Evolutionary conservation across 345 rosid species (phyloP).

Genomic region (Citrus cavaleriei): DNA sequence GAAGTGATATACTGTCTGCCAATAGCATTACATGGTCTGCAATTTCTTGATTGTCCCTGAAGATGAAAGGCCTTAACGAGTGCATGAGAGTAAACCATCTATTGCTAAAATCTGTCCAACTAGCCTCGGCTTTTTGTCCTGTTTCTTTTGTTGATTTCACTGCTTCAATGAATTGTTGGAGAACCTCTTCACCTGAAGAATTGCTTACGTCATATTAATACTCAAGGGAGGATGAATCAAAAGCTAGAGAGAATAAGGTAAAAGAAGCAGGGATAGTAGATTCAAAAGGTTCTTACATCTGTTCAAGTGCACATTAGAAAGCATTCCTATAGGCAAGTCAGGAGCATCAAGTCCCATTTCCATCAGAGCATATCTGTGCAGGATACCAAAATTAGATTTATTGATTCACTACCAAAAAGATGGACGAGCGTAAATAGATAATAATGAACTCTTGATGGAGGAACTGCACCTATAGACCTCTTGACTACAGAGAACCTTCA

Average conservation of each 20-base stretch:
- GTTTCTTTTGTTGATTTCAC: slow-evolving; percentile 43
- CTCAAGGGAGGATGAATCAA: neutral
- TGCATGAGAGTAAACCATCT: slow-evolving; percentile 74
- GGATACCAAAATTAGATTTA: neutral
- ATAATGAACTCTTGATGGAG: neutral
- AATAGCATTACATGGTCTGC: slow-evolving; percentile 58
- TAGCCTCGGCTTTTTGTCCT: slow-evolving; percentile 52
- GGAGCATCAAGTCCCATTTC: slow-evolving; percentile 75
- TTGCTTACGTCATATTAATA: neutral
- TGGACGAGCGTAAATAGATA: neutral
- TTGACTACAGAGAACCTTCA: slow-evolving; percentile 66
- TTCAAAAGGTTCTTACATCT: slow-evolving; percentile 39
- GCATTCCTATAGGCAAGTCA: slow-evolving; percentile 67
- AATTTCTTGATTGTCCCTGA: slow-evolving; percentile 57
- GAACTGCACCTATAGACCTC: slow-evolving; percentile 57
- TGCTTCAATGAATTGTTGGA: slow-evolving; percentile 48
- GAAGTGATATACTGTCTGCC: neutral
- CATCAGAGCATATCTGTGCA: slow-evolving; percentile 59
- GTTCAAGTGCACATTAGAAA: slow-evolving; percentile 52
- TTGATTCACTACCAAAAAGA: neutral
- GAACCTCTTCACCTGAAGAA: slow-evolving; percentile 55
- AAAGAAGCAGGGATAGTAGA: too few species aligned
- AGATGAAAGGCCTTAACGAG: slow-evolving; percentile 58
- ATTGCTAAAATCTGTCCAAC: slow-evolving; percentile 75
- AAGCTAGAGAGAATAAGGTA: too few species aligned